Conservation (phyloP, 805 yeast species). For the Candida jianshihensis region DNA sequence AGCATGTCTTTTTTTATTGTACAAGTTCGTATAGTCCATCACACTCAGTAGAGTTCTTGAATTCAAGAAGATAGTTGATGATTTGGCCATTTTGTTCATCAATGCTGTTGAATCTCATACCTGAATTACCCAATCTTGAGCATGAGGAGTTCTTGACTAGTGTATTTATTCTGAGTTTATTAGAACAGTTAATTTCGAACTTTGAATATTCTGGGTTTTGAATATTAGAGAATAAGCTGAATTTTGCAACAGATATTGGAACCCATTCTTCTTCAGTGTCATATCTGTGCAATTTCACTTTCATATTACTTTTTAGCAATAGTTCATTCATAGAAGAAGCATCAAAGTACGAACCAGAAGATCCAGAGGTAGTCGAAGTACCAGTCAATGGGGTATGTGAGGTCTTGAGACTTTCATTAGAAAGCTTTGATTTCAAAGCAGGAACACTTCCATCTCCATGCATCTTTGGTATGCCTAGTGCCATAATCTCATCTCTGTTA, state of each 20-base stretch:
- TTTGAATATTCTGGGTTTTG: constrained; percentile 16
- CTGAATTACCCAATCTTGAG: constrained; percentile 19
- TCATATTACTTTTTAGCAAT: constrained; percentile 14
- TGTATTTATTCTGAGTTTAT: constrained; percentile 2
- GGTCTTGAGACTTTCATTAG: too few species aligned
- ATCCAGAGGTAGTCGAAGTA: constrained; percentile 1
- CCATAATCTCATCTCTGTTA: constrained; percentile 3
- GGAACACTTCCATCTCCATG: too few species aligned
- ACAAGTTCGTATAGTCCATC: constrained; percentile 15
- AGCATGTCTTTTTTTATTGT: neutral
- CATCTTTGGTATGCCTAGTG: constrained; percentile 3
- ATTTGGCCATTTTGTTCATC: constrained; percentile 15
- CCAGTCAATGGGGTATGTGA: constrained; percentile 4
- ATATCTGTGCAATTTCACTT: constrained; percentile 17
- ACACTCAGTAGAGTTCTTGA: constrained; percentile 16
- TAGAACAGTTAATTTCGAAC: constrained; percentile 8
- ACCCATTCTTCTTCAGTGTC: constrained; percentile 21
- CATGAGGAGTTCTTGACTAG: constrained; percentile 14
- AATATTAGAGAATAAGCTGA: constrained; percentile 15
- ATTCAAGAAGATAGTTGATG: constrained; percentile 17
- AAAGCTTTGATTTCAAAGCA: too few species aligned
- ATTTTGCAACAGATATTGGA: constrained; percentile 18
- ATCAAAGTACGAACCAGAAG: constrained; percentile 3
- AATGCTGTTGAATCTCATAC: constrained; percentile 12
- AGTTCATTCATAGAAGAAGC: constrained; percentile 9